These are phyloP conservation scores for Lophiostoma macrostomum DNA, from an alignment of 495 filamentous ascomycete species.

Conservation along the genomic window DNA sequence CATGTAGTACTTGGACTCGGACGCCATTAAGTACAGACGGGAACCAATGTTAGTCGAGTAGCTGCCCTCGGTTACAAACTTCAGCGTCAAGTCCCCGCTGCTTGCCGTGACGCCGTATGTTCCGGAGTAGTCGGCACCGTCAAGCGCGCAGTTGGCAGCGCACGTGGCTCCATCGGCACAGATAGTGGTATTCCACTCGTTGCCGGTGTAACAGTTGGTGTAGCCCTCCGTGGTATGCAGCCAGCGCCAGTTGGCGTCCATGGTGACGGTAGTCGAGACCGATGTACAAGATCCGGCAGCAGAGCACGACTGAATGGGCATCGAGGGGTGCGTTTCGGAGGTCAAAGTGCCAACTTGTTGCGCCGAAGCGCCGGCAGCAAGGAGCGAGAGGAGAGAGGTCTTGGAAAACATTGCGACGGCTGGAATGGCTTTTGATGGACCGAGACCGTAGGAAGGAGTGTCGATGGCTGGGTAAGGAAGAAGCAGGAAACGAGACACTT, in stretches of 20 bases:
- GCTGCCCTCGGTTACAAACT: constrained; percentile 27
- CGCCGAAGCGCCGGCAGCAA: constrained; percentile 14
- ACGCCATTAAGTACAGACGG: constrained; percentile 60
- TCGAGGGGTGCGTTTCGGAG: constrained; percentile 51
- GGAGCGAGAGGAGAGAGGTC: constrained; percentile 19
- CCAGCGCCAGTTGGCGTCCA: constrained; percentile 48
- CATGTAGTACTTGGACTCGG: constrained; percentile 57
- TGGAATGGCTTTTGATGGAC: too few relatives aligned
- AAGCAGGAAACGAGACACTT: neutral
- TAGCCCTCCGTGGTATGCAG: constrained; percentile 40
- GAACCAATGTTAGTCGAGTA: constrained; percentile 45
- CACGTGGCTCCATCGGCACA: constrained; percentile 44
- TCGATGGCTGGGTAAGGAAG: neutral
- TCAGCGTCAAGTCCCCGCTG: constrained; percentile 33
- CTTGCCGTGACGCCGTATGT: constrained; percentile 38
- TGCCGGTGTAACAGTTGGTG: constrained; percentile 41
- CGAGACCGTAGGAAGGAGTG: neutral
- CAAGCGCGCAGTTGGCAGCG: constrained; percentile 42
- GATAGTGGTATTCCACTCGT: constrained; percentile 36
- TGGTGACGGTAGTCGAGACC: constrained; percentile 47
- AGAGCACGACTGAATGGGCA: constrained; percentile 52
- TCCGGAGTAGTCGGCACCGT: constrained; percentile 34
- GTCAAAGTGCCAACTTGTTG: constrained; percentile 37
- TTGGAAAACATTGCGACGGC: constrained; percentile 27
- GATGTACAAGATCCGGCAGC: constrained; percentile 46